Percentiles rank a stretch among this genome's conserved stretches.
These are phyloP conservation scores for Chionographis japonica DNA, from an alignment of 106 monocot species.

Conservation along the genomic window DNA sequence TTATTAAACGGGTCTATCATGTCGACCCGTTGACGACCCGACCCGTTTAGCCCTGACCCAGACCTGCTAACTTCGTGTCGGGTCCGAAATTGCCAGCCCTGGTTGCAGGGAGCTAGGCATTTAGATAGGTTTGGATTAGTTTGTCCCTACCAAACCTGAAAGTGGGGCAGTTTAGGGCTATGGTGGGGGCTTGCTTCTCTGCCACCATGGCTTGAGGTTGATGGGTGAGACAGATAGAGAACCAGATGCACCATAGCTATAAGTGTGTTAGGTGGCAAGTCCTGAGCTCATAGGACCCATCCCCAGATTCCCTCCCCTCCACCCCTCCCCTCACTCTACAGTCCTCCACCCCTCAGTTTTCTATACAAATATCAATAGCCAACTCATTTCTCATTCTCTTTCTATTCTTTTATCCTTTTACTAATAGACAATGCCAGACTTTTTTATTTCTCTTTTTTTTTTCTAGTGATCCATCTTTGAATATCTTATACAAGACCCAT, in stretches of 20 bases:
- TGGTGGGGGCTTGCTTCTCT: neutral
- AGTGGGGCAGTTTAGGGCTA: no score
- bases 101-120: no score
- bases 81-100: no score
- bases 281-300: conserved; percentile 41
- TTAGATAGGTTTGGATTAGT: no score
- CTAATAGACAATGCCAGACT: neutral
- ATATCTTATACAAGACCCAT: no score
- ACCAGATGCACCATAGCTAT: conserved; percentile 40
- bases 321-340: neutral
- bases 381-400: neutral
- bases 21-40: no score
- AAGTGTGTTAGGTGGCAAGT: conserved; percentile 49
- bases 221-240: conserved; percentile 6
- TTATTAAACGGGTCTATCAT: no score
- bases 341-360: neutral
- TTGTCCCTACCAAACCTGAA: no score
- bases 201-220: conserved; percentile 2
- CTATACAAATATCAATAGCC: neutral
- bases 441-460: no score
- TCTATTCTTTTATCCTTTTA: neutral
- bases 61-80: no score
- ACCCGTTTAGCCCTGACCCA: no score
- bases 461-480: no score
- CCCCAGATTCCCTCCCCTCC: conserved; percentile 35